phyloP scores from a whole-genome alignment of 306 rosid species.

The Castanea mollissima region DNA sequence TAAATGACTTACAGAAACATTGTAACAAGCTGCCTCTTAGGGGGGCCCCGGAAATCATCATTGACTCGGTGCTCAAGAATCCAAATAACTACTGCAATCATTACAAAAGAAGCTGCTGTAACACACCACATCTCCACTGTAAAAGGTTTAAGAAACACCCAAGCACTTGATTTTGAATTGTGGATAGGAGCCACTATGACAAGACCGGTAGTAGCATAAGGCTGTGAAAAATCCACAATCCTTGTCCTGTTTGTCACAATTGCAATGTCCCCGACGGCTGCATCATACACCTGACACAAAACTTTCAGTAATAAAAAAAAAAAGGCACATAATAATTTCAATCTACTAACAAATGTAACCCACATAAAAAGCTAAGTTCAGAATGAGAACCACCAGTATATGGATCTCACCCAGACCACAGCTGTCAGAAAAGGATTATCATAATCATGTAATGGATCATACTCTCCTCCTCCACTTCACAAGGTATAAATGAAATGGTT shows the following conservation, averaged over 20 bases:
- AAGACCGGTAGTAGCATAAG: constrained; percentile 77
- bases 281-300: constrained; percentile 71
- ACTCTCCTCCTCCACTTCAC: background rate
- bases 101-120: constrained; percentile 65
- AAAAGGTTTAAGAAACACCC: constrained; percentile 92
- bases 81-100: constrained; percentile 86
- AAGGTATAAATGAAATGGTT: constrained; percentile 2
- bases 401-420: background rate
- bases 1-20: constrained; percentile 63
- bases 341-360: constrained; percentile 16
- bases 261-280: constrained; percentile 92
- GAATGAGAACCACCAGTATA: constrained; percentile 5
- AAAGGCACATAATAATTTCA: constrained; percentile 1
- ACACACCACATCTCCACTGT: constrained; percentile 83
- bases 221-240: constrained; percentile 92
- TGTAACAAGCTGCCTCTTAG: constrained; percentile 72
- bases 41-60: constrained; percentile 89
- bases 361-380: constrained; percentile 9
- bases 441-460: background rate
- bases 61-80: constrained; percentile 92
- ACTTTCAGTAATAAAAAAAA: constrained; percentile 19
- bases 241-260: constrained; percentile 83
- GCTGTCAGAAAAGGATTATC: background rate
- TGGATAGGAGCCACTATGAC: constrained; percentile 82
- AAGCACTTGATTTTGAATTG: constrained; percentile 61